Conservation (phyloP, 495 filamentous ascomycete genomes). For the Neurospora sp. region DNA sequence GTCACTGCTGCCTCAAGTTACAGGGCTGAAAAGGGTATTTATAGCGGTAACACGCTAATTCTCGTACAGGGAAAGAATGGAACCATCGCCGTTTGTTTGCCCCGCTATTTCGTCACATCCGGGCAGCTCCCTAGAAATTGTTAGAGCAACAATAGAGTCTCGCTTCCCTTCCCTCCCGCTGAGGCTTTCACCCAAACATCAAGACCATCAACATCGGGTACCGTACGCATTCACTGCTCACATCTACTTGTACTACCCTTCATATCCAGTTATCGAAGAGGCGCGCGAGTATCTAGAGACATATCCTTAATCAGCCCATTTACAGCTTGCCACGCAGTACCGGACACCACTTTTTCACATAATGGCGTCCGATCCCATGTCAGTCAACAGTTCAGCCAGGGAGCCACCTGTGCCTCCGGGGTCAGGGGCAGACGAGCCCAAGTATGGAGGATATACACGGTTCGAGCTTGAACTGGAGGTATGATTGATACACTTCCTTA, state of each 20-base stretch:
- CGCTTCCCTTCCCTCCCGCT: not conserved
- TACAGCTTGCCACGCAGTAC: not conserved
- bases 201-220: not conserved
- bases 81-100: not conserved
- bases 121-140: not conserved
- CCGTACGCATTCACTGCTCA: not conserved
- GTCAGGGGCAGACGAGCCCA: constrained; percentile 26
- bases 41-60: not conserved
- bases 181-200: not conserved
- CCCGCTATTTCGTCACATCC: not conserved
- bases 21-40: not conserved
- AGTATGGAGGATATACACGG: constrained; percentile 55
- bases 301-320: not conserved
- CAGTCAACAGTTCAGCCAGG: constrained; percentile 20
- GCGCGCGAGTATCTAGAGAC: not conserved
- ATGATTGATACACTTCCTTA: not conserved
- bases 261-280: not conserved
- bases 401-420: constrained; percentile 19
- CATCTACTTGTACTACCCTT: not conserved
- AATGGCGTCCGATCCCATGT: constrained; percentile 24
- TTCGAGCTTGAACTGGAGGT: constrained; percentile 73
- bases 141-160: not conserved
- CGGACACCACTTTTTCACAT: not conserved
- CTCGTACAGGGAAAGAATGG: not conserved
- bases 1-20: not conserved